phyloP scores from a whole-genome alignment of 225 moss, liverwort and hornwort species.

The Anthoceros angustus region DNA sequence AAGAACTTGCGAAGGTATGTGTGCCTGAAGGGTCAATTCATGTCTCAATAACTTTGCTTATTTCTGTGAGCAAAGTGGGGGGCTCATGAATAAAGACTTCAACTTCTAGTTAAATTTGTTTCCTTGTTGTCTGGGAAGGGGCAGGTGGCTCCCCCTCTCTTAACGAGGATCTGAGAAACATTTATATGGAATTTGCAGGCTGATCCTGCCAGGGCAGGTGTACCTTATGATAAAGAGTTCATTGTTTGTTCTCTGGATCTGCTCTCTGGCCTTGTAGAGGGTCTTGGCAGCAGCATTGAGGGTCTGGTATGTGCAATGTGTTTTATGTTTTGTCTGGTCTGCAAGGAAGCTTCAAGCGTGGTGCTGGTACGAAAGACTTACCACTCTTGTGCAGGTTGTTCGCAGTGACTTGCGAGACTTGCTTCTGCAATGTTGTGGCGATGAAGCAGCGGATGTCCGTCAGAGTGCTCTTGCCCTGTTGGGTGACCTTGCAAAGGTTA shows the following conservation, averaged over 20 bases:
- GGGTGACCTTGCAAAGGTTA: slow-evolving; percentile 88
- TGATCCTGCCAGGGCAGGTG: slow-evolving; percentile 91
- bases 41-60: neutral
- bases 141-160: no score
- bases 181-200: slow-evolving; percentile 33
- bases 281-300: slow-evolving; percentile 92
- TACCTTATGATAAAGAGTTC: slow-evolving; percentile 93
- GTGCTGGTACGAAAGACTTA: neutral
- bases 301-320: slow-evolving; percentile 47
- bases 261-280: slow-evolving; percentile 94
- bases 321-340: neutral
- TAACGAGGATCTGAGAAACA: neutral
- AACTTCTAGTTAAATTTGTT: no score
- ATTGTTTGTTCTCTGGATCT: slow-evolving; percentile 97
- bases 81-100: no score
- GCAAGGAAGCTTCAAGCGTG: neutral
- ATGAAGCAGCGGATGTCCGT: slow-evolving; percentile 92
- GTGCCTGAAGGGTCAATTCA: neutral
- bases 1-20: slow-evolving; percentile 93
- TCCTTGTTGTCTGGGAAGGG: no score
- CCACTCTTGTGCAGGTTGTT: slow-evolving; percentile 37
- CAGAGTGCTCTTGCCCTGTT: slow-evolving; percentile 94
- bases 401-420: slow-evolving; percentile 90
- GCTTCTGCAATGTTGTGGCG: slow-evolving; percentile 83
- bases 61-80: no score